A percentile compares a stretch with the other conserved stretches of the same genome.
phyloP scores from a whole-genome alignment of 345 rosid species.

The Eucalyptus camaldulensis region DNA sequence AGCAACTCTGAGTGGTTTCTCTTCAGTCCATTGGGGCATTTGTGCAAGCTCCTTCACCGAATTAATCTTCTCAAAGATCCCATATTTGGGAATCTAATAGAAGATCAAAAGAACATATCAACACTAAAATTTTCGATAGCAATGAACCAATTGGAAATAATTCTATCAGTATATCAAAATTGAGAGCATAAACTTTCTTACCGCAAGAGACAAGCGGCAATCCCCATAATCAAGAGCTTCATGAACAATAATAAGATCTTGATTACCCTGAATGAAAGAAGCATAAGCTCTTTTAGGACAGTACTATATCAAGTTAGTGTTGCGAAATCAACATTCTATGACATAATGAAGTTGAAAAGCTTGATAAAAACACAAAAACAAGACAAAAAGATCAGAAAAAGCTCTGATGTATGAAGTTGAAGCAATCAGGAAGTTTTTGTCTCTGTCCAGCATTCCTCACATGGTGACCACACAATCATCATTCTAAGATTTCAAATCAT shows the following conservation, averaged over 20 bases:
- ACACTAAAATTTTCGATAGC: not conserved
- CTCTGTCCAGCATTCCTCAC: not conserved
- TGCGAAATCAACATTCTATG: not conserved
- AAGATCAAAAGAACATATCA: not conserved
- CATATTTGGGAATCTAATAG: slow-evolving; percentile 80
- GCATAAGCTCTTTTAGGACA: not conserved
- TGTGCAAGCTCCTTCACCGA: slow-evolving; percentile 64
- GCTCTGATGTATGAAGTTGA: not conserved
- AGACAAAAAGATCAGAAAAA: not conserved
- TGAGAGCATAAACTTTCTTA: slow-evolving; percentile 15
- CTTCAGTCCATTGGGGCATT: slow-evolving; percentile 88
- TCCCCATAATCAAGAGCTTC: slow-evolving; percentile 91
- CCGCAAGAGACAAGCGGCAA: slow-evolving; percentile 79
- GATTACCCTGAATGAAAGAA: slow-evolving; percentile 39
- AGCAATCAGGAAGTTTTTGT: not conserved
- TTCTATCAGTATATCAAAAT: not conserved
- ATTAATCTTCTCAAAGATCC: slow-evolving; percentile 85
- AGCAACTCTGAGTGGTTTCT: slow-evolving; percentile 82
- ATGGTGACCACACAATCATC: not conserved
- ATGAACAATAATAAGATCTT: slow-evolving; percentile 84
- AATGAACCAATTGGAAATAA: not conserved
- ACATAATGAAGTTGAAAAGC: not conserved
- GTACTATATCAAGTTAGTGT: not conserved
- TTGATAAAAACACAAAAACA: not conserved
- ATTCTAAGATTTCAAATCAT: not conserved